These are phyloP conservation scores for Cenchrus fungigraminus DNA, from an alignment of 176 grass and related monocot genomes.

Conservation along the genomic window DNA sequence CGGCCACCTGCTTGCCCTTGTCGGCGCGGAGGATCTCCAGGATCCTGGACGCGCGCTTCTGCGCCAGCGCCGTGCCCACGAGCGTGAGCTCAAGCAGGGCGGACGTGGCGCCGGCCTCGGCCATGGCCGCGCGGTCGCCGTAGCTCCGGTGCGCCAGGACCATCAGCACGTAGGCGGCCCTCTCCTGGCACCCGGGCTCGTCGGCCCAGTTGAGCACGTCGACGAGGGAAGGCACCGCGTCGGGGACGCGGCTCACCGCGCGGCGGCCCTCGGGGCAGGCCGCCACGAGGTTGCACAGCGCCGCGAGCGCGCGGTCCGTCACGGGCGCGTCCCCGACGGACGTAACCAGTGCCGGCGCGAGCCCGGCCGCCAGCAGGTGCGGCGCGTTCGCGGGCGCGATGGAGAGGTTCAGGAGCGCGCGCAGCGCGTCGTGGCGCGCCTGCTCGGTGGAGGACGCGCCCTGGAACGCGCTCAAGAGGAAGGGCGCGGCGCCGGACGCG, in stretches of 20 bases:
- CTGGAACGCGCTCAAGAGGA: constrained; percentile 65
- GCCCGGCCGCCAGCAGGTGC: constrained; percentile 65
- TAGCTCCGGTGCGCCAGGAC: constrained; percentile 83
- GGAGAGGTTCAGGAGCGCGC: constrained; percentile 87
- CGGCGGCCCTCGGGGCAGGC: constrained; percentile 68
- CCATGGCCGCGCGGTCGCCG: constrained; percentile 66
- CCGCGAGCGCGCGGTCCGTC: constrained; percentile 70
- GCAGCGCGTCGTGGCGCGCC: constrained; percentile 67
- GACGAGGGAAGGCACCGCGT: constrained; percentile 59
- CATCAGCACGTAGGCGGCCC: constrained; percentile 88
- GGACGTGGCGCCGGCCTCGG: constrained; percentile 64
- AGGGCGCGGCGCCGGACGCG: constrained; percentile 56
- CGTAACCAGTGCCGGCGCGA: constrained; percentile 53
- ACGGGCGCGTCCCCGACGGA: constrained; percentile 46
- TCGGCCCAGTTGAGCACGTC: constrained; percentile 88
- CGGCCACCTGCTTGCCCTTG: constrained; percentile 76
- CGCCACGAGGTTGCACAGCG: constrained; percentile 77
- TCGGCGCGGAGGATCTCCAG: constrained; percentile 72
- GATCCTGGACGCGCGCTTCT: constrained; percentile 90
- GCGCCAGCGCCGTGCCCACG: constrained; percentile 78
- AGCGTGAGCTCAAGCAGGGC: constrained; percentile 92
- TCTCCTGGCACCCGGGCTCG: constrained; percentile 85
- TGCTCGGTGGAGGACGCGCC: constrained; percentile 37
- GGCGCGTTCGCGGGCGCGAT: constrained; percentile 62
- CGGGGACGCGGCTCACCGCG: constrained; percentile 53